Evolutionary conservation across 495 filamentous ascomycete genomes (phyloP), one percentile per base, ranked within the genome.

Genomic region (Penicillium cosmopolitanum): DNA sequence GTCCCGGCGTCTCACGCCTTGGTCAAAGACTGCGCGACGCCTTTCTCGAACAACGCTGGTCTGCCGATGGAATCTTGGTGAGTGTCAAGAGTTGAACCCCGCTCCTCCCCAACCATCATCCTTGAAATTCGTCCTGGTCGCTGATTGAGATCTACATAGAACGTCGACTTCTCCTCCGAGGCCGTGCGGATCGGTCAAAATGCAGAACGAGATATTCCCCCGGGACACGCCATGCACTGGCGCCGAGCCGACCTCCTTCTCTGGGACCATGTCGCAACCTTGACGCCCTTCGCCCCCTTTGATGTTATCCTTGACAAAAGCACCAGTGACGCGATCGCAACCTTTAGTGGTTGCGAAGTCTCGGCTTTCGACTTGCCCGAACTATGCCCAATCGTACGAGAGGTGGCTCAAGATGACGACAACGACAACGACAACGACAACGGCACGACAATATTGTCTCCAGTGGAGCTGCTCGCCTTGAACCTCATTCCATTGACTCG

Each of bases 301-400:
- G 72, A 79, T 34, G 68, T 74, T 43, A 68, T 79, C 19, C 50
- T 77, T 0, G 77, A 79, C 50, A 79, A 79, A 53, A 77, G 77
- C 57, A 79, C 77, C 5, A 77, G 73, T 61, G 77, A 79, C 51
- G 72, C 77, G 18, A 77, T 79, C 46, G 69, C 73, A 15, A 79
- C 77, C 0, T 66, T 61, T 13, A 56, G 46, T 16, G 58, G 72
- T 4, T 55, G 55, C 19, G 53, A 48, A 4, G 61, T 73, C 11
- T 48, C 55, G 9, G 33, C 47, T 1, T 34, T 60, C 9, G 56
- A 66, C 7, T 51, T 60, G n/a, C 43, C 60, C 8, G 8, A 47
- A 31, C 50, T 67, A 8, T 75, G 73, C 43, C 73, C 74, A 0
- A 57, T 51, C 1, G 57, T 79, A 2, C 53, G 56, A 25, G 53